Evolutionary conservation across 371 early-diverging fungal species (phyloP).

Genomic region (Apophysomyces variabilis): DNA sequence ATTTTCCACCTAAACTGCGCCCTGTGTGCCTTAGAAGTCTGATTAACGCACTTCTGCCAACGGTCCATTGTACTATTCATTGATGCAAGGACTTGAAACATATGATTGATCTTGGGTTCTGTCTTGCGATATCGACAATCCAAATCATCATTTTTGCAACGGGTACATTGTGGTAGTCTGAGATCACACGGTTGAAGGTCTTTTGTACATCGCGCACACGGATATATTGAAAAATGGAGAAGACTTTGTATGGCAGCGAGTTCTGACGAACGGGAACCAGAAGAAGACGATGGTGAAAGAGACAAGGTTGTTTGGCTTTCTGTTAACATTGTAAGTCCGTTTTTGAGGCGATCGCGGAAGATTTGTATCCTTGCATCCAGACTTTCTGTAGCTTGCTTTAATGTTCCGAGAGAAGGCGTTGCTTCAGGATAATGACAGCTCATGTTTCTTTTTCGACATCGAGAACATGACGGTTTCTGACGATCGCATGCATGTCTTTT

Average conservation of each 20-base stretch:
- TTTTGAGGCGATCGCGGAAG: slow-evolving; percentile 30
- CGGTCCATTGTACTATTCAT: slow-evolving; percentile 51
- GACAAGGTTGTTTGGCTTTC: not conserved
- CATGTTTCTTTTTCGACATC: slow-evolving; percentile 37
- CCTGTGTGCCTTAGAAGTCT: slow-evolving; percentile 21
- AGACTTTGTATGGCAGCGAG: slow-evolving; percentile 6
- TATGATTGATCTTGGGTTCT: slow-evolving; percentile 48
- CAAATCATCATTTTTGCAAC: slow-evolving; percentile 35
- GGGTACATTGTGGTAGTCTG: slow-evolving; percentile 37
- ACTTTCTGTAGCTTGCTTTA: slow-evolving; percentile 37
- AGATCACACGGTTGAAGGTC: slow-evolving; percentile 49
- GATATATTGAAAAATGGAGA: slow-evolving; percentile 38
- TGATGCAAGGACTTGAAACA: slow-evolving; percentile 38
- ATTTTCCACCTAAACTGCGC: slow-evolving; percentile 36
- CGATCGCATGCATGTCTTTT: slow-evolving; percentile 39
- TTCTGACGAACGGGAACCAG: not conserved
- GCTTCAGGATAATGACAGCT: slow-evolving; percentile 45
- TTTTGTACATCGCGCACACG: slow-evolving; percentile 48
- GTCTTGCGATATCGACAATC: slow-evolving; percentile 37
- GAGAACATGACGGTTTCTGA: slow-evolving; percentile 37
- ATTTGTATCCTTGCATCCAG: slow-evolving; percentile 35
- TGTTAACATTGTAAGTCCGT: not conserved
- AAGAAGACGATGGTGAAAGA: no score
- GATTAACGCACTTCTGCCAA: slow-evolving; percentile 26
- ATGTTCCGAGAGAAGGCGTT: slow-evolving; percentile 37